Base-by-base conservation (phyloP, 2,329 filamentous ascomycete genomes). In the Tympanopsis confertula region DNA sequence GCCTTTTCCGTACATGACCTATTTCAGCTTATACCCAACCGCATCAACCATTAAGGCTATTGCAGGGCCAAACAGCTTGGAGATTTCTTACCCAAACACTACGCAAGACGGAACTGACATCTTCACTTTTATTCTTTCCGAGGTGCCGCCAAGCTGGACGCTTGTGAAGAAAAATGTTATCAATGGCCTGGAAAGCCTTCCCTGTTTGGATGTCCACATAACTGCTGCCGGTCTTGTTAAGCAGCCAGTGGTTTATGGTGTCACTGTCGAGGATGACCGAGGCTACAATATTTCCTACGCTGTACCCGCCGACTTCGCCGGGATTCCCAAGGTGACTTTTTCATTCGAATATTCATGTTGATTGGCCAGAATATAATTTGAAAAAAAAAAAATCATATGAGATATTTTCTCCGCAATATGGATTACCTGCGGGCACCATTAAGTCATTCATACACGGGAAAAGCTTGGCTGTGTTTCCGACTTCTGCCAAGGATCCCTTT, bases 251-350 rank as follows among this genome's bases (percentile, higher is more conserved):
- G 46, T 50, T 3, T 65, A 66, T 38, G 59, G 59, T 0, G 45
- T 46, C 10, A 47, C 47, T 5, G 47, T 68, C 35, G 53, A 59
- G 30, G 52, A 64, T 36, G 62, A 67, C 36, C 52, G 53, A 41
- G 60, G 59, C 15, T 66, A 66, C 24, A 68, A 68, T 28, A 53
- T 68, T 19, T 65, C 63, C 2, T 68, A 65, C 41, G 55, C 49
- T 3, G 63, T 68, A 2, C 62, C 62, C 1, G 42, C 42, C 1
- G 54, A 47, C 2, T 67, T 64, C 30, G 42, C 52, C 13, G 62
- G 64, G 2, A 49, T 49, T 24, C 60, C 62, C 3, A 50, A 40
- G 24, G 54, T 66, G 7, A 48, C 49, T 3, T 52, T 65, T 20
- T 45, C 50, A 2, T 42, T 58, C 13, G 43, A 43, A 35, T 57